phyloP scores from a whole-genome alignment of 2,329 filamentous ascomycete species.

The Phialemonium atrogriseum region DNA sequence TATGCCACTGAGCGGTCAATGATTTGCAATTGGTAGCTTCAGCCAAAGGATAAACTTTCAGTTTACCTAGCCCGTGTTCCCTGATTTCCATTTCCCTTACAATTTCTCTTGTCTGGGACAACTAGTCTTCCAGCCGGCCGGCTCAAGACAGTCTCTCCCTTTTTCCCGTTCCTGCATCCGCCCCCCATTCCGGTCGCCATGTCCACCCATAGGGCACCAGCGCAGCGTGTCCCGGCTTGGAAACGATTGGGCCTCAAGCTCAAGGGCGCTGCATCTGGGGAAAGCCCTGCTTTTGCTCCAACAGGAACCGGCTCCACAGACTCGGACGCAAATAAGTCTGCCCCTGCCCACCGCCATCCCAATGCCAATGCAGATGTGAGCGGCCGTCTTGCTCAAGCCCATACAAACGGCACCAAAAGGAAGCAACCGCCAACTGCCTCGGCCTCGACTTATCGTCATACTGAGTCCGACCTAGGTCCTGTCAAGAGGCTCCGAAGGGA shows the following conservation, averaged over 20 bases:
- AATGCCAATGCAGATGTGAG: slow-evolving; percentile 13
- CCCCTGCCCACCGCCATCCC: slow-evolving; percentile 15
- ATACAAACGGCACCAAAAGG: slow-evolving; percentile 35
- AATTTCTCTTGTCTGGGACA: no score
- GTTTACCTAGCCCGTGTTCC: no score
- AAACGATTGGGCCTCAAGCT: slow-evolving; percentile 57
- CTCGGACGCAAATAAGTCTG: slow-evolving; percentile 9
- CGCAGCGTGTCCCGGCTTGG: slow-evolving; percentile 47
- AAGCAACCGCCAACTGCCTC: slow-evolving; percentile 38
- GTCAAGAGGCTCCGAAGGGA: slow-evolving; percentile 26
- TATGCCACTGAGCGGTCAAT: no score
- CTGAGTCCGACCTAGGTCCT: no score
- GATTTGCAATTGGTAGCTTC: no score
- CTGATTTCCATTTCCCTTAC: no score
- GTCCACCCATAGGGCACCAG: slow-evolving; percentile 21
- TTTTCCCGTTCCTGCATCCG: no score
- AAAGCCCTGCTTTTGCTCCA: slow-evolving; percentile 20
- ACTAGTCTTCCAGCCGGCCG: no score
- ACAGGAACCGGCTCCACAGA: slow-evolving; percentile 11
- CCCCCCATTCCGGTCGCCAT: slow-evolving; percentile 26
- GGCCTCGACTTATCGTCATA: no score
- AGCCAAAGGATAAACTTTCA: no score
- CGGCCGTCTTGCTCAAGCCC: no score
- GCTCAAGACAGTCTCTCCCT: slow-evolving; percentile 3
- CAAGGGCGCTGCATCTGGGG: slow-evolving; percentile 34